A percentile compares a stretch with the other conserved stretches of the same genome.
phyloP scores from a whole-genome alignment of 495 filamentous ascomycete species.

The Podospora pseudoanserina region DNA sequence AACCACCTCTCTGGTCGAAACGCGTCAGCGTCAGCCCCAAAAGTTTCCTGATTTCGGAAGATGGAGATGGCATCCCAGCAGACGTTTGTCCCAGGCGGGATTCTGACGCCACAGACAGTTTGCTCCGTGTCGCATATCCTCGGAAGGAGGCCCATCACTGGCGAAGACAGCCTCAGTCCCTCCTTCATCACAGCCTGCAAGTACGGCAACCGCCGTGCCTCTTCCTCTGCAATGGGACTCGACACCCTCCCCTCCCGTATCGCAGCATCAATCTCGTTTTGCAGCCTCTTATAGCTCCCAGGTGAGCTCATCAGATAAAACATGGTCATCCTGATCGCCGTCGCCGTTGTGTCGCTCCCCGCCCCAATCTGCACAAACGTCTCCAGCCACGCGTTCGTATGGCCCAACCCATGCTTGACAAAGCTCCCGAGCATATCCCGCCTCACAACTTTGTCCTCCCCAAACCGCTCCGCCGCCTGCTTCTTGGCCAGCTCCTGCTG shows the following conservation, averaged over 20 bases:
- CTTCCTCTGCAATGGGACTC: slow-evolving; percentile 34
- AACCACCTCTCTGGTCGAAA: slow-evolving; percentile 56
- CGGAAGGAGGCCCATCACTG: slow-evolving; percentile 39
- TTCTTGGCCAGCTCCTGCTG: slow-evolving; percentile 30
- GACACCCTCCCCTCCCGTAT: slow-evolving; percentile 34
- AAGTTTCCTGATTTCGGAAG: slow-evolving; percentile 30
- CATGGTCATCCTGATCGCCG: slow-evolving; percentile 53
- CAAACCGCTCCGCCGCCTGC: slow-evolving; percentile 31
- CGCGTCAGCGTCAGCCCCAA: slow-evolving; percentile 38
- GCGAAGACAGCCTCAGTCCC: slow-evolving; percentile 45
- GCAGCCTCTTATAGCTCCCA: slow-evolving; percentile 48
- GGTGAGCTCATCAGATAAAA: slow-evolving; percentile 49
- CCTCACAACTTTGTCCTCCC: slow-evolving; percentile 3
- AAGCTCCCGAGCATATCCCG: slow-evolving; percentile 40
- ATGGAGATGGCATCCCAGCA: slow-evolving; percentile 44
- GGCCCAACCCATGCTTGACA: slow-evolving; percentile 29
- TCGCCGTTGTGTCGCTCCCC: slow-evolving; percentile 62
- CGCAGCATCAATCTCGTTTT: slow-evolving; percentile 53
- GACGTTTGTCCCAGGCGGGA: slow-evolving; percentile 52
- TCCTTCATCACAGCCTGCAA: slow-evolving; percentile 51
- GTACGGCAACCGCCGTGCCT: slow-evolving; percentile 43
- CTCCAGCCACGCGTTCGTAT: slow-evolving; percentile 33
- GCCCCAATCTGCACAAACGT: slow-evolving; percentile 49
- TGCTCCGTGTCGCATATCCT: slow-evolving; percentile 49
- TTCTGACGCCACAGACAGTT: slow-evolving; percentile 33